Evolutionary conservation across 208 protist species (phyloP).

Genomic region (Wallacemonas sp.): DNA sequence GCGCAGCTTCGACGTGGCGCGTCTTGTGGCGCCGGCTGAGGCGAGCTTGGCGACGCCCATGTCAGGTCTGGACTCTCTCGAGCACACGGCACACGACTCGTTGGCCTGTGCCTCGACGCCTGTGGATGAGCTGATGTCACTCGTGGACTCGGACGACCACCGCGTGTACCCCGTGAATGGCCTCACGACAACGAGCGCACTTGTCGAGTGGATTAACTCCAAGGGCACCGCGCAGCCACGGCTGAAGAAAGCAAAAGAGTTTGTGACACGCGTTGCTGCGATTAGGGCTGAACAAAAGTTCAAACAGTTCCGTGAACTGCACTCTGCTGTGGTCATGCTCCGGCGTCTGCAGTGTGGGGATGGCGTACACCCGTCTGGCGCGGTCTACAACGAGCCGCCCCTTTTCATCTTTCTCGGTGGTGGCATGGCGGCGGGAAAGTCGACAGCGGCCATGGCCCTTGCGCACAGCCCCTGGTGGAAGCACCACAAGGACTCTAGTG

Average conservation of each 20-base stretch:
- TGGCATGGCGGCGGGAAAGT: slow-evolving; percentile 90
- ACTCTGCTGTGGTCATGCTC: slow-evolving; percentile 67
- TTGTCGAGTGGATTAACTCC: slow-evolving; percentile 64
- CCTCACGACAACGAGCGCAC: slow-evolving; percentile 32
- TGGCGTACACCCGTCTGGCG: neutral
- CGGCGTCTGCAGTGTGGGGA: slow-evolving; percentile 48
- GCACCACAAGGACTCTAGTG: slow-evolving; percentile 66
- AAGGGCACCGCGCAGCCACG: slow-evolving; percentile 36
- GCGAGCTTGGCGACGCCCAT: neutral
- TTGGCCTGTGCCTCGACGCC: neutral
- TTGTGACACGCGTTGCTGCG: slow-evolving; percentile 47
- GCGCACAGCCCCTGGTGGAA: slow-evolving; percentile 77
- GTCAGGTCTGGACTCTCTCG: neutral
- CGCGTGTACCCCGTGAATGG: slow-evolving; percentile 36
- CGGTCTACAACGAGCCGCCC: slow-evolving; percentile 35
- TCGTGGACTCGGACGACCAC: slow-evolving; percentile 21
- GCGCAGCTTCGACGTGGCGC: neutral
- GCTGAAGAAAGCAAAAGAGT: slow-evolving; percentile 31
- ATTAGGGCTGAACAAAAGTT: slow-evolving; percentile 61
- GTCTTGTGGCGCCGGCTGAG: neutral
- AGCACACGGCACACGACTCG: slow-evolving; percentile 4
- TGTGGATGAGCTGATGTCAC: slow-evolving; percentile 22
- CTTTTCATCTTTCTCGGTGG: slow-evolving; percentile 89
- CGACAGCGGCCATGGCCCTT: slow-evolving; percentile 72
- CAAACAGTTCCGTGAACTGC: slow-evolving; percentile 42